phyloP scores from a whole-genome alignment of 768 basidiomycete species.

The Mycena epipterygia region DNA sequence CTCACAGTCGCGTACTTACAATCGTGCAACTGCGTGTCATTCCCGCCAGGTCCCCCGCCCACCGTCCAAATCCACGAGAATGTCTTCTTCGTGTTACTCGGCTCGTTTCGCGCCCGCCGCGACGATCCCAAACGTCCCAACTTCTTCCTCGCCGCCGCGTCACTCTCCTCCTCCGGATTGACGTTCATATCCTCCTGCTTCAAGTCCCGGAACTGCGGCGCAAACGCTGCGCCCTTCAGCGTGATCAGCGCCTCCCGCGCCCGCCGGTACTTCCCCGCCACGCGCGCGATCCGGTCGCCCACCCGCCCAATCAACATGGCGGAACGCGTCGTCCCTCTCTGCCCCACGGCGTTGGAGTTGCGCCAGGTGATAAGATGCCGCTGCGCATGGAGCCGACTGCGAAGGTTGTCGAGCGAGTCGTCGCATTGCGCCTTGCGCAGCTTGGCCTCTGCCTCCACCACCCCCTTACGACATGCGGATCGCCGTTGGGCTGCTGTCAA shows the following conservation, averaged over 20 bases:
- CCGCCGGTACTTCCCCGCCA: background rate
- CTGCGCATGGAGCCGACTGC: slow-evolving; percentile 23
- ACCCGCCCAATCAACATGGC: slow-evolving; percentile 20
- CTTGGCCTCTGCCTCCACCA: slow-evolving; percentile 1
- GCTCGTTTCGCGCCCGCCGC: background rate
- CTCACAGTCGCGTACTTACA: background rate
- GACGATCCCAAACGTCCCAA: background rate
- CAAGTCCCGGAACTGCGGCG: background rate
- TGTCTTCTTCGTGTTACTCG: background rate
- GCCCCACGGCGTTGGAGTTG: slow-evolving; percentile 7
- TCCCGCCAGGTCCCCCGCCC: background rate
- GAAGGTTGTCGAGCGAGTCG: background rate
- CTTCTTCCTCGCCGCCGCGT: background rate
- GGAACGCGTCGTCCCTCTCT: slow-evolving; percentile 15
- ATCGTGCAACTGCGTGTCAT: slow-evolving; percentile 1
- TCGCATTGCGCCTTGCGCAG: slow-evolving; percentile 18
- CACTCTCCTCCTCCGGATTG: background rate
- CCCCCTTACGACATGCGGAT: background rate
- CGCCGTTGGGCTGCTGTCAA: background rate
- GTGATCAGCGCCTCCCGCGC: background rate
- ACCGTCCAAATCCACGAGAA: slow-evolving; percentile 29
- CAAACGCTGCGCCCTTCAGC: background rate
- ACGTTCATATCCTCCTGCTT: background rate
- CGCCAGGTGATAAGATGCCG: slow-evolving; percentile 13
- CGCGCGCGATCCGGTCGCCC: slow-evolving; percentile 6